phyloP scores from a whole-genome alignment of 495 filamentous ascomycete genomes.

The Penicillium samsonianum region DNA sequence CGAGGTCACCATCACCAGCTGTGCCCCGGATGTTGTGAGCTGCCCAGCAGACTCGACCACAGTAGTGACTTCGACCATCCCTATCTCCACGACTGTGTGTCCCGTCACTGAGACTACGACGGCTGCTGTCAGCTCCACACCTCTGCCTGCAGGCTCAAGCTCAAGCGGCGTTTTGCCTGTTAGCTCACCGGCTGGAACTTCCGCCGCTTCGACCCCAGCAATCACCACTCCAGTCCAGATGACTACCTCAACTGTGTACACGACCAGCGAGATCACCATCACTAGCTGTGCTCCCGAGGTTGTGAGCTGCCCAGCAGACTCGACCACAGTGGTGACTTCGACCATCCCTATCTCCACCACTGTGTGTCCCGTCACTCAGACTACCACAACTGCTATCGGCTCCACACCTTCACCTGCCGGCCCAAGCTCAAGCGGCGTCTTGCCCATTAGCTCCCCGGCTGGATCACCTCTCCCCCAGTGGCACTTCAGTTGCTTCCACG shows the following conservation, averaged over 20 bases:
- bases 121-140: constrained; percentile 15
- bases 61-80: constrained; percentile 55
- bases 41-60: constrained; percentile 57
- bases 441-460: constrained; percentile 2
- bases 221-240: constrained; percentile 2
- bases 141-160: constrained; percentile 1
- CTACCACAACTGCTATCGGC: constrained; percentile 20
- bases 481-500: constrained; percentile 6
- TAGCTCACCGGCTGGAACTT: background rate
- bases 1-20: constrained; percentile 59
- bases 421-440: background rate
- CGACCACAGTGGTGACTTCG: constrained; percentile 53
- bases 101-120: constrained; percentile 46
- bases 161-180: constrained; percentile 3
- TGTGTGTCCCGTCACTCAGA: constrained; percentile 55
- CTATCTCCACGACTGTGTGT: constrained; percentile 62
- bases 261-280: constrained; percentile 58
- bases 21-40: constrained; percentile 57
- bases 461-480: background rate
- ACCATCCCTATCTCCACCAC: constrained; percentile 61
- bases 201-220: background rate
- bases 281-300: constrained; percentile 58
- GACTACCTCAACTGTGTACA: constrained; percentile 62
- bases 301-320: constrained; percentile 57
- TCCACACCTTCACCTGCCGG: constrained; percentile 8